These are phyloP conservation scores for Kodamaea hsintzibuensis DNA, from an alignment of 805 yeast species.

Conservation along the genomic window DNA sequence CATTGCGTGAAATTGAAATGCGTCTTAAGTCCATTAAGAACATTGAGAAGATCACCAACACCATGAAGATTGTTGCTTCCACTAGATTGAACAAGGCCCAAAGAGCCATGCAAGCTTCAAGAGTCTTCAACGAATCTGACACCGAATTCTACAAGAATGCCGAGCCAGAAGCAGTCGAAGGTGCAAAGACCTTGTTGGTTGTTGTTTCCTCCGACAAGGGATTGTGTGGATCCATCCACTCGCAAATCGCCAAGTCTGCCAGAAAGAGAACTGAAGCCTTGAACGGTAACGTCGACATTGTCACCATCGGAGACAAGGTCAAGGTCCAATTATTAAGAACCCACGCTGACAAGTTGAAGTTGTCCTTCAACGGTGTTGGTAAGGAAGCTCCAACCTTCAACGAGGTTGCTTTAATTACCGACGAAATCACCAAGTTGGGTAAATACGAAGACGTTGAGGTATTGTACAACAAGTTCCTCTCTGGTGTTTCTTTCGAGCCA, in stretches of 20 bases:
- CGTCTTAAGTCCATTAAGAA: conserved; percentile 98
- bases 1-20: conserved; percentile 96
- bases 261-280: conserved; percentile 63
- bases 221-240: conserved; percentile 97
- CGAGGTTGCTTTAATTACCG: conserved; percentile 88
- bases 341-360: conserved; percentile 62
- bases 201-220: conserved; percentile 97
- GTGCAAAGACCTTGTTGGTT: conserved; percentile 71
- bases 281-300: conserved; percentile 70
- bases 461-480: conserved; percentile 81
- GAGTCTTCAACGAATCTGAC: conserved; percentile 81
- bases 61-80: conserved; percentile 99
- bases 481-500: conserved; percentile 92
- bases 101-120: conserved; percentile 86
- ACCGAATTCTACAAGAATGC: conserved; percentile 76
- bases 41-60: conserved; percentile 98
- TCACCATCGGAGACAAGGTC: conserved; percentile 92
- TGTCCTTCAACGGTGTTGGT: conserved; percentile 89
- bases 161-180: conserved; percentile 65
- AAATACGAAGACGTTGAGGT: conserved; percentile 78
- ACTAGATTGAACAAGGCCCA: conserved; percentile 95
- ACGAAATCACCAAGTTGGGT: conserved; percentile 70
- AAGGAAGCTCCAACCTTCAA: conserved; percentile 93
- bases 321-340: conserved; percentile 88
- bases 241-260: conserved; percentile 89